Base-by-base conservation (phyloP, 2,329 filamentous ascomycete species). In the Aspergillus fumigatus region DNA sequence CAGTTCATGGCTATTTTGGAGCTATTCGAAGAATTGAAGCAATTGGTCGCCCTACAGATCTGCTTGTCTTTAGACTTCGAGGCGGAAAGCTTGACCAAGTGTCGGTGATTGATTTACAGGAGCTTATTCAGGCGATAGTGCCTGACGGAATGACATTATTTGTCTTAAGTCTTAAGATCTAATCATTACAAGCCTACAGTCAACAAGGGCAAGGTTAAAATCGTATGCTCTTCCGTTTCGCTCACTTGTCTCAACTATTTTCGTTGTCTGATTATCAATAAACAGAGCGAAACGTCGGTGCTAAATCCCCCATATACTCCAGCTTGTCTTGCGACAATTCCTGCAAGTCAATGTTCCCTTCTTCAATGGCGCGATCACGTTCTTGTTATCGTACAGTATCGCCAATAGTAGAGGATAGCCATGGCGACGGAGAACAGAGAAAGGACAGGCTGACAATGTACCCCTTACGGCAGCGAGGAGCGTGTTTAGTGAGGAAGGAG, bases 371-470 rank as follows among this genome's bases (percentile, higher is more conserved):
- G 3, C 48, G 41, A 19, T 60, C 55, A 11, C 59, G n/a, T 52
- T 49, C 8, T 27, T 27, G 23, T 63, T 63, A 21, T 63, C 55
- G n/a, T 52, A 23, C 55, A 55, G 53, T 2, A 58, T 21, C 0
- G 45, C 55, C 7, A 55, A 2, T 1, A 35, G 26, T 63, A 61
- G 1, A 55, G 8, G 1, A 51, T 54, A 0, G 61, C 52, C 35
- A 58, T 58, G 27, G 47, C 50, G 11, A 48, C 53, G 0, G 61
- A 59, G 21, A 63, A 35, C 55, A 56, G 1, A 52, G 45, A 48
- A 63, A 61, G 1, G 61, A 59, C 3, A 63, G 25, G 2, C 59
- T 57, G 45, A 63, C 57, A 32, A 58, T 63, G 41, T 63, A 61
- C 3, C 61, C 59, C 19, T 58, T 58, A 9, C 55, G 61, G 35